Base-by-base conservation (phyloP, 768 basidiomycete species). In the Pleurotus ostreatus region DNA sequence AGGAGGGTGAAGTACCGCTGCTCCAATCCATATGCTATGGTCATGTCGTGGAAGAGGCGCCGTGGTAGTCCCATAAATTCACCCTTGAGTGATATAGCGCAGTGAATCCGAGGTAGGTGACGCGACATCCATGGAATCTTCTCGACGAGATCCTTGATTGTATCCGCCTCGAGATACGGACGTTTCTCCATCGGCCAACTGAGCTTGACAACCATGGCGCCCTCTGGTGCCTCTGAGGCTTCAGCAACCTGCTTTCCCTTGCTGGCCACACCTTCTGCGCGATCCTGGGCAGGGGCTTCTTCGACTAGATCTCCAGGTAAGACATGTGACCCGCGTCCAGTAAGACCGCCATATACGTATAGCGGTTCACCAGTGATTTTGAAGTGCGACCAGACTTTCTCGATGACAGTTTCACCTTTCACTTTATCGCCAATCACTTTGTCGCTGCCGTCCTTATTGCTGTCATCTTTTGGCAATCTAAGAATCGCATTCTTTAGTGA, bases 291-390 rank as follows among this genome's bases (percentile, higher is more conserved):
- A 20, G 9, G 30, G 2, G 30, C n/a, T 38, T 48, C 51, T 6
- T 12, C 41, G 1, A 59, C 6, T 5, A 39, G 46, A 9, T 20
- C 20, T 12, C 58, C 62, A 20, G 40, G 18, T n/a, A 58, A 61
- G 13, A 63, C 63, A 18, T 47, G 54, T 5, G 62, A 62, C 1
- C 65, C 63, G 15, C 61, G 64, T 8, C 64, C 64, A 6, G 59
- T 44, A 20, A 62, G 39, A 5, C 60, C 59, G 34, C 38, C 30
- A 43, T 60, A 59, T 9, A 41, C 39, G 25, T 55, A 59, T 2
- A 63, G 30, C 1, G 57, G 49, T 45, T 46, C 26, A 13, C 13
- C 37, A 39, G 23, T 26, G 18, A 41, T 39, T 57, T 39, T 20
- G 22, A 38, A 22, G 6, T 23, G 30, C 43, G n/a, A 30, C 25